Evolutionary conservation across 345 rosid species (phyloP), one percentile per base, ranked within the genome.

Genomic region (Capsella bursapastoris): DNA sequence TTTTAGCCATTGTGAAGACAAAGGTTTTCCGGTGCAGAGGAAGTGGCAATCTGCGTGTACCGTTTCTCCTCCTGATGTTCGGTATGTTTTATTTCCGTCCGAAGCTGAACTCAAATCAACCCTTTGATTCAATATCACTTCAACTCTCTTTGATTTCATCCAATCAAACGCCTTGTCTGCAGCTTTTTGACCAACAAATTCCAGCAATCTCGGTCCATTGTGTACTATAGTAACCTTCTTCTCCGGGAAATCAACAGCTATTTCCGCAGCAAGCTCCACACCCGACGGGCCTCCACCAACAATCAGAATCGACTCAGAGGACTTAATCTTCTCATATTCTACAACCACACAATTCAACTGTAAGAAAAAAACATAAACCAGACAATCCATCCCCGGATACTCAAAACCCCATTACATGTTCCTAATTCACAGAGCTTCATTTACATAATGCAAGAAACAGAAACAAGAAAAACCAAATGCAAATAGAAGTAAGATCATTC

Each of bases 201-300:
- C 94, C 65, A 89, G 75, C 67, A 89, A 65, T 66, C 91, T 84
- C 3, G 88, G 78, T 68, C 91, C 91, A n/a, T 64, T 78, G 72
- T 89, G 91, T 53, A 87, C 94, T 34, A 89, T 79, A 2, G 83
- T 85, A 49, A 85, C 83, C 72, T 85, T 73, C 82, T 85, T 89
- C 43, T 79, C 86, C 0, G 91, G 91, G 59, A 84, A 89, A 71
- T 83, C 88, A 1, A 83, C 86, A 22, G 93, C 86, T 57, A 94
- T 84, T 74, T 94, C 97, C 22, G 87, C 98, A 13, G 95, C 97
- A 78, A 94, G 89, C 80, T 94, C 97, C 5, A 94, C 96, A 49
- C 96, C 98, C 8, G 93, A 80, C 0, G 97, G 98, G 52, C 98
- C 98, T 56, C 97, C 98, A 78, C 98, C 98, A 59, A 94, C 84